Conservation (phyloP, 2,329 filamentous ascomycete genomes). For the Alternaria hordeiaustralica region DNA sequence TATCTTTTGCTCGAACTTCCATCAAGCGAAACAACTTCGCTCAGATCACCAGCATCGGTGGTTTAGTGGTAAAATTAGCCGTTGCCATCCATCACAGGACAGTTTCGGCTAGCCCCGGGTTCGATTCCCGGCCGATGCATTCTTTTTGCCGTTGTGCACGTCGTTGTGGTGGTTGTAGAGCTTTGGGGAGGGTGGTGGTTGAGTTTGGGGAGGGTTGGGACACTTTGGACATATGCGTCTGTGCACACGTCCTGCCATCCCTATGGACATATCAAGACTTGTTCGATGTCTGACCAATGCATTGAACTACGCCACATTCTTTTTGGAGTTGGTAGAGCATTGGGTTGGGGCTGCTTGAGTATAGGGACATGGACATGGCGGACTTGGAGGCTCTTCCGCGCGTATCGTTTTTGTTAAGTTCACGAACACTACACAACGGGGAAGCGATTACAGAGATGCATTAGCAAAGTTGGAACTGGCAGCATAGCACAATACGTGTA, state of each 20-base stretch:
- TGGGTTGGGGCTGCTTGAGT: not conserved
- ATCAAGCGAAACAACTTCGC: not conserved
- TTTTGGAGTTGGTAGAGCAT: not conserved
- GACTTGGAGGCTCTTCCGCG: too few relatives aligned
- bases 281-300: not conserved
- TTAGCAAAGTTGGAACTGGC: too few relatives aligned
- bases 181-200: not conserved
- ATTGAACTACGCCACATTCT: fast-evolving
- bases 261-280: fast-evolving
- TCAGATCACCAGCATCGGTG: conserved; percentile 12
- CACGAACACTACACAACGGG: too few relatives aligned
- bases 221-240: fast-evolving
- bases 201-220: not conserved
- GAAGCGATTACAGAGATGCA: too few relatives aligned
- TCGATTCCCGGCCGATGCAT: conserved; percentile 21
- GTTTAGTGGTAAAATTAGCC: conserved; percentile 26
- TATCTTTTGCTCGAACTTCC: not conserved
- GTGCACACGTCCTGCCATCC: fast-evolving
- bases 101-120: conserved; percentile 20
- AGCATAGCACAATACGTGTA: too few relatives aligned
- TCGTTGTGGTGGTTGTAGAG: not conserved
- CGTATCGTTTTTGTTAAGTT: too few relatives aligned
- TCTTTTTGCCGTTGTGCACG: not conserved
- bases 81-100: conserved; percentile 11
- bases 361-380: not conserved